Conservation (phyloP, 2,329 filamentous ascomycete genomes). For the Macroventuria anomochaeta region DNA sequence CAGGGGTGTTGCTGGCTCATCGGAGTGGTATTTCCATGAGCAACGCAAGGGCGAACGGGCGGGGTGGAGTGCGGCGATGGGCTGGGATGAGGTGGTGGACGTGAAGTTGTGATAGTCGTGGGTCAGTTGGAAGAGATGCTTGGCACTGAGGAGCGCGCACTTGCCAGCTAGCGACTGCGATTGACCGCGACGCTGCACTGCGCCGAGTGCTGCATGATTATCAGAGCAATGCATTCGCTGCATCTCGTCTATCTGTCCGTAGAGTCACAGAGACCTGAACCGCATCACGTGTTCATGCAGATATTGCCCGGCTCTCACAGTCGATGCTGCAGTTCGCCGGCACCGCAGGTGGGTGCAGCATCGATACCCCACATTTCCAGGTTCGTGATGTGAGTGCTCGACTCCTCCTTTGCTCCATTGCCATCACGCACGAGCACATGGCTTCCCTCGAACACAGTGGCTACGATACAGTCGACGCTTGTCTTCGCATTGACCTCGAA, state of each 20-base stretch:
- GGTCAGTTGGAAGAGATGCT: conserved; percentile 13
- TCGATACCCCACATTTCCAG: conserved; percentile 16
- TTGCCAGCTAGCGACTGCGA: conserved; percentile 15
- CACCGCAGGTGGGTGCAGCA: conserved; percentile 12
- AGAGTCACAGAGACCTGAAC: background rate
- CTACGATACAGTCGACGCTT: no score
- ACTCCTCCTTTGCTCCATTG: background rate
- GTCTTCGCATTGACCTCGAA: background rate
- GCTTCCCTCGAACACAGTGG: background rate
- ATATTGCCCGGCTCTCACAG: background rate
- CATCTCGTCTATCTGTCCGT: no score
- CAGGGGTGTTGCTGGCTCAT: conserved; percentile 63
- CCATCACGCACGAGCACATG: background rate
- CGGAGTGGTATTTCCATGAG: conserved; percentile 53
- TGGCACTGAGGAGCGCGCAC: conserved; percentile 9
- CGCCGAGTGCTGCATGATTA: background rate
- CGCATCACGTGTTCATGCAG: background rate
- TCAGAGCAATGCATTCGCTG: background rate
- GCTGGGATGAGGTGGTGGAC: conserved; percentile 23
- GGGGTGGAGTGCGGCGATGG: conserved; percentile 26
- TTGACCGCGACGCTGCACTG: background rate
- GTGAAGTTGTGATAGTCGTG: conserved; percentile 29
- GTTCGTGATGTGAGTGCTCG: background rate
- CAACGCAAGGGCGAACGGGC: conserved; percentile 42
- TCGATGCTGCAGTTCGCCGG: conserved; percentile 14